Percentiles rank a stretch among this genome's conserved stretches.
These are phyloP conservation scores for Heliosperma pusillum DNA, from an alignment of 148 eudicot species.

Conservation along the genomic window DNA sequence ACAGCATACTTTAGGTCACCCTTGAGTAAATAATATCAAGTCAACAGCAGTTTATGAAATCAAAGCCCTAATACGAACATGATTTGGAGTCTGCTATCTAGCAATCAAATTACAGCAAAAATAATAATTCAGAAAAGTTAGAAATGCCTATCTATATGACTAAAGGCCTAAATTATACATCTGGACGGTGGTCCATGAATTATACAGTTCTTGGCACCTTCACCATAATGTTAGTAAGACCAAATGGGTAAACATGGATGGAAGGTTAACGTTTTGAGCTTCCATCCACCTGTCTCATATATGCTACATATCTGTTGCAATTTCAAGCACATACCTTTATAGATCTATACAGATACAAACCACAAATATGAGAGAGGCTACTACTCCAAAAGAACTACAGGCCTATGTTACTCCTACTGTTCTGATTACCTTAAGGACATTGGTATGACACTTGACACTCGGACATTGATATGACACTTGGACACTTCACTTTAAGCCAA, in stretches of 20 bases:
- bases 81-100: too few relatives aligned
- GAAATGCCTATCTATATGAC: neutral
- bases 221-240: neutral
- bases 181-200: neutral
- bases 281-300: neutral
- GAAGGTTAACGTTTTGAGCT: neutral
- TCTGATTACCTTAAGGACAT: too few relatives aligned
- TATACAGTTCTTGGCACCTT: neutral
- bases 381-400: neutral
- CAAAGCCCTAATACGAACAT: too few relatives aligned
- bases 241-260: neutral
- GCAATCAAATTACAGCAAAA: neutral
- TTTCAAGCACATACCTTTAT: neutral
- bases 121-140: neutral
- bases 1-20: neutral
- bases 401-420: neutral
- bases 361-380: neutral
- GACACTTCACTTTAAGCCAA: too few relatives aligned
- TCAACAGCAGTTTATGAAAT: constrained; percentile 3
- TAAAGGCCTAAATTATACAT: neutral
- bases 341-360: neutral
- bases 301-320: neutral
- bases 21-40: neutral
- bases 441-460: too few relatives aligned
- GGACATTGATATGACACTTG: too few relatives aligned